Evolutionary conservation across 441 rosid species (phyloP), one percentile per base, ranked within the genome.

Genomic region (Manihot esculenta): DNA sequence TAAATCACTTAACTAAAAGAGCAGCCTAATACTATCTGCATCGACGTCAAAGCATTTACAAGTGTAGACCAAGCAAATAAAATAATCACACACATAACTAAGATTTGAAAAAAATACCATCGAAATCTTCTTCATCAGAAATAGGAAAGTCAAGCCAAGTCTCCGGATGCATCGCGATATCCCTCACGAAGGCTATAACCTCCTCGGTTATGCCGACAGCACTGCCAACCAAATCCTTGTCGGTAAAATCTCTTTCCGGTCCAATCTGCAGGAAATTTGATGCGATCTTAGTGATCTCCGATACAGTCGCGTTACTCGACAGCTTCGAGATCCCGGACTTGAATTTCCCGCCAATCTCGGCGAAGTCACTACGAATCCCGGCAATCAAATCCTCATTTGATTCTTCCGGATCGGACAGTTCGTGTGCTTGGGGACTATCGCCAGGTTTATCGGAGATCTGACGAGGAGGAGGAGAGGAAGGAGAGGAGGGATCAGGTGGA

Each of bases 121-220:
- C 96, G 64, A 89, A 90, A 64, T 78, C 80, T 7, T 81, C 84
- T 42, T 78, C 81, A 4, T 85, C 86, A 38, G 87, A 89, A 30
- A 86, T 68, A 1, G 97, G 98, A 41, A 94, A 94, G 77, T 90
- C 92, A 4, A 92, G 83, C 99, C 99, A 95, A 59, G 98, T 91
- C 81, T 87, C 90, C 0, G 97, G 96, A 88, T 95, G 97, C 87
- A 84, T 64, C 23, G 96, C 83, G 42, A 89, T 77, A 75, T 90
- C 93, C 75, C 84, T 89, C 0, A 88, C 96, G 44, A 92, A 95
- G 10, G 80, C 81, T 47, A 92, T 80, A 14, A 88, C 91, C 73
- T 93, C 99, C 74, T 89, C 93, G 0, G 91, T 89, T 62, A 95
- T 89, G 68, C 99, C 99, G 11, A 88, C 82, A 15, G 74, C 91